Conservation (phyloP, 352 stramenopile genomes). For the Phytophthora multivora region DNA sequence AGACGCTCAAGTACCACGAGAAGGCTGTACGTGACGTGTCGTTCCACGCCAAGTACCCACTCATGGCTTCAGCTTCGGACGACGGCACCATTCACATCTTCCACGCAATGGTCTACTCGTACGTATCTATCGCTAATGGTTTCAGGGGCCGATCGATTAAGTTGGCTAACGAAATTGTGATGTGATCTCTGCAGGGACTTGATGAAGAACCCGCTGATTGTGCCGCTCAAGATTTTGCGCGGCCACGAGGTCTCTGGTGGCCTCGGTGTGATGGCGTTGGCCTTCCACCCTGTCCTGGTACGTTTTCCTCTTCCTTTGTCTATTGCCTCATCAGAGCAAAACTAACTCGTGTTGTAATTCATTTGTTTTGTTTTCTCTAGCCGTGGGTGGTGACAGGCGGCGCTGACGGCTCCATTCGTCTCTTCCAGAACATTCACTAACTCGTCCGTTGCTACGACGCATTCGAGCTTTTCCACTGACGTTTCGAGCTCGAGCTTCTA, state of each 20-base stretch:
- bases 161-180: constrained; percentile 12
- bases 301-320: constrained; percentile 14
- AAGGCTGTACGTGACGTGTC: constrained; percentile 94
- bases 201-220: constrained; percentile 99
- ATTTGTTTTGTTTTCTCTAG: constrained; percentile 34
- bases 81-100: constrained; percentile 99
- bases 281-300: constrained; percentile 98
- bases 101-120: constrained; percentile 99
- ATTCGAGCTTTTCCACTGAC: constrained; percentile 5
- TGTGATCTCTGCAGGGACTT: constrained; percentile 84
- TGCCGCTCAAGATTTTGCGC: constrained; percentile 99
- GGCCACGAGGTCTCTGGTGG: constrained; percentile 94
- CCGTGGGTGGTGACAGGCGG: constrained; percentile 95
- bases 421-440: constrained; percentile 98
- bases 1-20: constrained; percentile 99
- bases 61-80: constrained; percentile 99
- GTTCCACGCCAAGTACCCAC: constrained; percentile 96
- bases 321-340: too few relatives aligned
- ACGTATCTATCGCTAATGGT: constrained; percentile 53
- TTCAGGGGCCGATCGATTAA: constrained; percentile 8
- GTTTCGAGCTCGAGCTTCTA: background rate
- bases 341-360: constrained; percentile 5
- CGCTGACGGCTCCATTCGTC: constrained; percentile 94
- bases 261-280: constrained; percentile 94
- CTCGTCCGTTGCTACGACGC: constrained; percentile 11